phyloP scores from a whole-genome alignment of 2,329 filamentous ascomycete species.

The Aureobasidium sp. region DNA sequence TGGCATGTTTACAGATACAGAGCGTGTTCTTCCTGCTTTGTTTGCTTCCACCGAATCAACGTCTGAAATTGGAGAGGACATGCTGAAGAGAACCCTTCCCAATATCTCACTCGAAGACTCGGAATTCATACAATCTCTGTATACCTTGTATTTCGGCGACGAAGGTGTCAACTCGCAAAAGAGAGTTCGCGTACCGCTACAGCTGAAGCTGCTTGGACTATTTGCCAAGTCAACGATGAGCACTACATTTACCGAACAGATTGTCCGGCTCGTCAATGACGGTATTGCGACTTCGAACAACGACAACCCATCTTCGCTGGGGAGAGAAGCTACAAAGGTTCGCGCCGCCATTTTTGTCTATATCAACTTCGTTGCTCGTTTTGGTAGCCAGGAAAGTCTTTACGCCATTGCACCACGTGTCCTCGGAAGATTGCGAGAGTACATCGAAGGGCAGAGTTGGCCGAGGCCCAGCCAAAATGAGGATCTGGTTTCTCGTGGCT shows the following conservation, averaged over 20 bases:
- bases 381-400: constrained; percentile 70
- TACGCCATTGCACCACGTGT: constrained; percentile 72
- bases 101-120: constrained; percentile 77
- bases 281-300: constrained; percentile 54
- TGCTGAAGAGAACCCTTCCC: constrained; percentile 79
- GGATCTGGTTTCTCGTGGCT: constrained; percentile 73
- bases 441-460: constrained; percentile 87
- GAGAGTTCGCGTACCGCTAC: constrained; percentile 71
- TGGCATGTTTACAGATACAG: constrained; percentile 84
- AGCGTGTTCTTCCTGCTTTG: constrained; percentile 86
- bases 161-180: constrained; percentile 45
- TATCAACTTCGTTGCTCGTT: constrained; percentile 85
- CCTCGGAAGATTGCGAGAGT: constrained; percentile 74
- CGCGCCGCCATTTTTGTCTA: constrained; percentile 87
- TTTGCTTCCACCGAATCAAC: constrained; percentile 87
- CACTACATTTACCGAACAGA: constrained; percentile 72
- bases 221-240: constrained; percentile 81
- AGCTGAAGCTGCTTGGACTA: constrained; percentile 79
- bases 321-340: constrained; percentile 81
- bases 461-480: constrained; percentile 65
- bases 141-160: constrained; percentile 76
- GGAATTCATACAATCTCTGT: constrained; percentile 70
- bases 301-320: constrained; percentile 49
- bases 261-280: constrained; percentile 75
- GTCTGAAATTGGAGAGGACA: constrained; percentile 86